Evolutionary conservation across 345 rosid genomes (phyloP).

Genomic region (Corchorus olitorius): DNA sequence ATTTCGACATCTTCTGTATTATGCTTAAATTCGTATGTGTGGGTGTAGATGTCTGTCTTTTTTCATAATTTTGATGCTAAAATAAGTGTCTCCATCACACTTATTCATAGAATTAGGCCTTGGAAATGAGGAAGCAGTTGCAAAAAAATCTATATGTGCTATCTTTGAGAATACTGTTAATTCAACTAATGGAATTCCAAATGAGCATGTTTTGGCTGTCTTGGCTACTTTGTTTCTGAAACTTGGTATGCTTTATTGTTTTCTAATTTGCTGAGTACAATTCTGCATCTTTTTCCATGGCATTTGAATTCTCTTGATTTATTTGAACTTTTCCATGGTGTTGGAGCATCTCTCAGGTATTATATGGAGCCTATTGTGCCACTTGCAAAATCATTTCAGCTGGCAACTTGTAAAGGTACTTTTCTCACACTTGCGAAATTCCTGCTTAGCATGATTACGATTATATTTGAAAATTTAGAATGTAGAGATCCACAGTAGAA

Average conservation of each 20-base stretch:
- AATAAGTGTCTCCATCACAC: no score
- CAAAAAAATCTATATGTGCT: conserved; percentile 52
- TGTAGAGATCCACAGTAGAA: not conserved
- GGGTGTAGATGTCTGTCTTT: no score
- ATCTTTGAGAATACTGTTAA: conserved; percentile 52
- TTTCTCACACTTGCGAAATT: conserved; percentile 4
- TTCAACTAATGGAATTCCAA: conserved; percentile 51
- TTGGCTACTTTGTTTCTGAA: conserved; percentile 55
- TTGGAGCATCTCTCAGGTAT: conserved; percentile 74
- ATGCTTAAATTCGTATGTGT: no score
- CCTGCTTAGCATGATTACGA: not conserved
- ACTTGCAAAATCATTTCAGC: conserved; percentile 69
- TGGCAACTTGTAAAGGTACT: conserved; percentile 66
- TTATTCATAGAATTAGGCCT: no score
- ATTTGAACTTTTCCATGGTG: conserved; percentile 30
- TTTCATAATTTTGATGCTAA: no score
- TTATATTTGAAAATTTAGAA: not conserved
- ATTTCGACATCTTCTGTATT: no score
- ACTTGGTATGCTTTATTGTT: conserved; percentile 63
- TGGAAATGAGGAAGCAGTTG: conserved; percentile 44
- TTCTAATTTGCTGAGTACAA: conserved; percentile 8
- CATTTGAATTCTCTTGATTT: not conserved
- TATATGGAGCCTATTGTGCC: conserved; percentile 84
- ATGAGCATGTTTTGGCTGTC: conserved; percentile 58
- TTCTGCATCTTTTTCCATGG: not conserved